These are phyloP conservation scores for Oxyria digyna DNA, from an alignment of 148 eudicot genomes.

Conservation along the genomic window DNA sequence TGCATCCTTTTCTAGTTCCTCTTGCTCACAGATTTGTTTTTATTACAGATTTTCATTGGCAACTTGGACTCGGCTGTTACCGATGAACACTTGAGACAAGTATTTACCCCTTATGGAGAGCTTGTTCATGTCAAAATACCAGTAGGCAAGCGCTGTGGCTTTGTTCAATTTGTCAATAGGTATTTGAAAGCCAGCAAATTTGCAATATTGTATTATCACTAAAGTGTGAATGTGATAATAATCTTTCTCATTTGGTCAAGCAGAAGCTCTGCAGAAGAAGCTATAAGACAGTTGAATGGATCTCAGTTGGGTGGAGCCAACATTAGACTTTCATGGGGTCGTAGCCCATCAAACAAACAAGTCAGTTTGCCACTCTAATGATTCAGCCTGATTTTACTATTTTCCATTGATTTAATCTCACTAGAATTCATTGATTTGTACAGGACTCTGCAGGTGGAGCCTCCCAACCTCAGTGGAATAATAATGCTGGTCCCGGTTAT, in stretches of 20 bases:
- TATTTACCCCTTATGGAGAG: constrained; percentile 66
- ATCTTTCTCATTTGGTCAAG: neutral
- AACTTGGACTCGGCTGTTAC: constrained; percentile 71
- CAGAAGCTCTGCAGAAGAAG: constrained; percentile 87
- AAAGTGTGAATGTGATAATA: neutral
- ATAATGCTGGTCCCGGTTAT: constrained; percentile 34
- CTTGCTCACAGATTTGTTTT: neutral
- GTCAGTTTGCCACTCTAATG: constrained; percentile 15
- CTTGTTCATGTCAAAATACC: constrained; percentile 92
- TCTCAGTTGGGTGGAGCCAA: constrained; percentile 70
- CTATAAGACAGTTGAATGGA: constrained; percentile 54
- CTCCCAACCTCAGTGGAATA: constrained; percentile 62
- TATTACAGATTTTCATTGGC: constrained; percentile 85
- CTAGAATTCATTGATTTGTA: neutral
- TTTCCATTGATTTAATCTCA: neutral
- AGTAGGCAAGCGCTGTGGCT: constrained; percentile 86
- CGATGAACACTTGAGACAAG: constrained; percentile 72
- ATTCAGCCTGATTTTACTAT: neutral
- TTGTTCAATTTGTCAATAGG: constrained; percentile 93
- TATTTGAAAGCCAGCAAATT: constrained; percentile 11
- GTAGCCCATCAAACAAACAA: constrained; percentile 78
- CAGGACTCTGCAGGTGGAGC: constrained; percentile 6
- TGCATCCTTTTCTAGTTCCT: neutral
- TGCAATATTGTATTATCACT: neutral
- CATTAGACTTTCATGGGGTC: constrained; percentile 96